Evolutionary conservation across 352 stramenopile species (phyloP), one percentile per base, ranked within the genome.

Genomic region (Pythium biforme): DNA sequence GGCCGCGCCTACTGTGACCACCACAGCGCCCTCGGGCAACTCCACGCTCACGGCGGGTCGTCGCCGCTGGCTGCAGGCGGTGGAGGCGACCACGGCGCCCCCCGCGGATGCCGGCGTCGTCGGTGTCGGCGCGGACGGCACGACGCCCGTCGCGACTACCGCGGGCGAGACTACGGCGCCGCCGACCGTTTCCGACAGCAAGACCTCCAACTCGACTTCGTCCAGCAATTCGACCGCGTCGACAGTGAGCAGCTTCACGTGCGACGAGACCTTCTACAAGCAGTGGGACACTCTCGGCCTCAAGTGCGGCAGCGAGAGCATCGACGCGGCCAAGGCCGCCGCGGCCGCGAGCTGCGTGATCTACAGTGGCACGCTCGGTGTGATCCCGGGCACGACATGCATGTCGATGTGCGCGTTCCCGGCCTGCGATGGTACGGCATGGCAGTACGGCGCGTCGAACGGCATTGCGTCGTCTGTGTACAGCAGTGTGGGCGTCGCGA

Each of bases 331-430:
- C 14, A 69, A 69, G 22, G 86, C 82, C 4, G 77, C 88, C 10
- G 68, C 70, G 1, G 73, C 77, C 0, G 77, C 72, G 4, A 79
- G 69, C 55, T 94, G 85, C 26, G 77, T 83, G 41, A 90, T 94
- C 60, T 94, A 94, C 77, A 90, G 81, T 40, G 83, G 83, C n/a
- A 62, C 63, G 4, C 70, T 87, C 6, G 76, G 79, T 19, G 48
- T 57, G 6, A 71, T 83, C 23, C 61, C 66, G 1, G 81, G 79
- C 50, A 80, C 75, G 31, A 77, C 83, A 19, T 94, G 85, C 19
- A 75, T 94, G 27, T 92, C 85, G 10, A 90, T 89, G 34, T 94
- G 85, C 53, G 83, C 76, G 19, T 92, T 94, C 65, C 83, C 85
- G 1, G 77, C 75, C 15, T 94, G 85, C 20, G 68, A 83, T 58